phyloP scores from a whole-genome alignment of 2,329 filamentous ascomycete species.

The Polychaeton citri region DNA sequence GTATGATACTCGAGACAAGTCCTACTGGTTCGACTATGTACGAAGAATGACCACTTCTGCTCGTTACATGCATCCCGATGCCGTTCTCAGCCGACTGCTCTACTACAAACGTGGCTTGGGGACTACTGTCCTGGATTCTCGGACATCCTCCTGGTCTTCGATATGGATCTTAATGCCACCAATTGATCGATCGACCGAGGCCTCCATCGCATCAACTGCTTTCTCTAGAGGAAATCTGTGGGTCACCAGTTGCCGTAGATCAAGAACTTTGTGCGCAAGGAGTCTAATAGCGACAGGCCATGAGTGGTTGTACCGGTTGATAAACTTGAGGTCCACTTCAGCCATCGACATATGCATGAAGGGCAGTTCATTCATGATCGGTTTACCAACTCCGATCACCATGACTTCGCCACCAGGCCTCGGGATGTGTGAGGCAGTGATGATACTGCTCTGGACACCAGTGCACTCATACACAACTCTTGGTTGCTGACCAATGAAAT shows the following conservation, averaged over 20 bases:
- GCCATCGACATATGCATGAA: conserved; percentile 20
- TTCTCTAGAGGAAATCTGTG: conserved; percentile 50
- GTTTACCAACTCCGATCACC: conserved; percentile 23
- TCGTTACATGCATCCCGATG: too few relatives aligned
- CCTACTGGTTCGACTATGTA: too few relatives aligned
- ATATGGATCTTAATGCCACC: conserved; percentile 50
- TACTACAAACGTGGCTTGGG: background rate
- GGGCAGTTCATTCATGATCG: conserved; percentile 21
- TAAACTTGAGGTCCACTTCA: conserved; percentile 49
- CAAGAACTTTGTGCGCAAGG: conserved; percentile 44
- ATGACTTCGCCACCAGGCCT: conserved; percentile 18
- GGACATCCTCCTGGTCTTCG: conserved; percentile 26
- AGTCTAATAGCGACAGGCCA: conserved; percentile 54
- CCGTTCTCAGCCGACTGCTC: too few relatives aligned
- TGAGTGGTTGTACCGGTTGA: conserved; percentile 57
- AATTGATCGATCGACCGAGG: conserved; percentile 38
- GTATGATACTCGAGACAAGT: too few relatives aligned
- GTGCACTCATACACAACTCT: conserved; percentile 22
- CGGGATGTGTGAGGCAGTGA: conserved; percentile 15
- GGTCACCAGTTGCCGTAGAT: conserved; percentile 49
- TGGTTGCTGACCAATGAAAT: conserved; percentile 13
- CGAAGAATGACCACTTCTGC: too few relatives aligned
- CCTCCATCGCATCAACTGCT: conserved; percentile 44
- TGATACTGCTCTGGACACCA: conserved; percentile 21
- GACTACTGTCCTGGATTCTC: background rate